phyloP scores from a whole-genome alignment of 1,284 basidiomycete genomes.

The Cutaneotrichosporon cavernicola region DNA sequence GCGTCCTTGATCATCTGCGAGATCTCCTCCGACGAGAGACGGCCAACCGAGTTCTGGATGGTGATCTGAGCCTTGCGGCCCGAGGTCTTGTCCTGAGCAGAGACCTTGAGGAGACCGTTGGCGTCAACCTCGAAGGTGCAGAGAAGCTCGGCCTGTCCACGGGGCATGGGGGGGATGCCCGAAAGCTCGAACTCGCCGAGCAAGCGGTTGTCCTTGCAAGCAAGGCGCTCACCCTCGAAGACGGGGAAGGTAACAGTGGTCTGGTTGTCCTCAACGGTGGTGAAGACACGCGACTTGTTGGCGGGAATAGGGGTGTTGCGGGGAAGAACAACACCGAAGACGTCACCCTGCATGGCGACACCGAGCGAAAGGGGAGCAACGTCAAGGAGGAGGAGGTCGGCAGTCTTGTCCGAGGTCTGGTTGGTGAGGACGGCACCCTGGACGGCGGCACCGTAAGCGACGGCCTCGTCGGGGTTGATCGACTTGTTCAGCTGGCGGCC shows the following conservation, averaged over 20 bases:
- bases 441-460: slow-evolving; percentile 94
- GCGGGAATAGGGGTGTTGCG: slow-evolving; percentile 98
- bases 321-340: slow-evolving; percentile 87
- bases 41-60: slow-evolving; percentile 98
- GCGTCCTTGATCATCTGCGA: slow-evolving; percentile 94
- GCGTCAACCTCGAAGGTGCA: slow-evolving; percentile 99
- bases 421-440: slow-evolving; percentile 95
- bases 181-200: slow-evolving; percentile 99
- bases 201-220: slow-evolving; percentile 98
- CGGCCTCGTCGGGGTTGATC: slow-evolving; percentile 96
- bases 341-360: slow-evolving; percentile 98
- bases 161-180: slow-evolving; percentile 95
- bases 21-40: slow-evolving; percentile 97
- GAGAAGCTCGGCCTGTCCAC: slow-evolving; percentile 97
- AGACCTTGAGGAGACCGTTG: slow-evolving; percentile 94
- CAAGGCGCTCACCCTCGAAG: slow-evolving; percentile 97
- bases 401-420: slow-evolving; percentile 62
- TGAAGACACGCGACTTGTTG: slow-evolving; percentile 97
- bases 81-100: slow-evolving; percentile 91
- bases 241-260: slow-evolving; percentile 98
- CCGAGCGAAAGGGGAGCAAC: slow-evolving; percentile 67
- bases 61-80: slow-evolving; percentile 78
- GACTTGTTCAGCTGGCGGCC: slow-evolving; percentile 92
- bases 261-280: slow-evolving; percentile 99
- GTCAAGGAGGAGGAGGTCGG: slow-evolving; percentile 85